These are phyloP conservation scores for Millerozyma acaciae DNA, from an alignment of 805 yeast species.

Conservation along the genomic window DNA sequence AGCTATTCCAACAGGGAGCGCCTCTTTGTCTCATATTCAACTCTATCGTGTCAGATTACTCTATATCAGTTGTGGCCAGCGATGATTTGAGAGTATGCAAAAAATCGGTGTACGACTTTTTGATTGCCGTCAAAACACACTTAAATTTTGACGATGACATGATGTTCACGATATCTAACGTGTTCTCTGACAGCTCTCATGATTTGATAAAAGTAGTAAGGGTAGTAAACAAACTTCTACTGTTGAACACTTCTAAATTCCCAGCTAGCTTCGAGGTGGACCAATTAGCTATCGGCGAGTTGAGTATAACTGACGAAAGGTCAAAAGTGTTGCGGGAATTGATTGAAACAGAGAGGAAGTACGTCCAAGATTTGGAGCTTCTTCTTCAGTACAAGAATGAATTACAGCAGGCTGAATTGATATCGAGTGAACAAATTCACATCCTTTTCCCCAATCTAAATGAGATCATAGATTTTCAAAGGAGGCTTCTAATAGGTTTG, in stretches of 20 bases:
- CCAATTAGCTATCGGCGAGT: constrained; percentile 15
- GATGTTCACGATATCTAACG: constrained; percentile 85
- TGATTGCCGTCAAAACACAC: constrained; percentile 77
- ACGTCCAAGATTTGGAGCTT: constrained; percentile 84
- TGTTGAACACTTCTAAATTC: constrained; percentile 22
- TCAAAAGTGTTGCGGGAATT: constrained; percentile 81
- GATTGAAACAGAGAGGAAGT: constrained; percentile 86
- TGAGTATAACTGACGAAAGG: constrained; percentile 49
- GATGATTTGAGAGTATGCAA: constrained; percentile 84
- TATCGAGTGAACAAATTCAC: constrained; percentile 77
- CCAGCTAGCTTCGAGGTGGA: constrained; percentile 7
- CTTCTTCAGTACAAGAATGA: constrained; percentile 65
- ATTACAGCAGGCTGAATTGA: constrained; percentile 57
- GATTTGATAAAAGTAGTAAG: constrained; percentile 71
- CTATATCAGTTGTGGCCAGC: constrained; percentile 62
- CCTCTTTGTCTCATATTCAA: constrained; percentile 87
- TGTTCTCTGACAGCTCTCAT: constrained; percentile 76
- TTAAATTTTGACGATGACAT: constrained; percentile 74
- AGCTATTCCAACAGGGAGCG: constrained; percentile 85
- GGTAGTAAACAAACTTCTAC: constrained; percentile 57
- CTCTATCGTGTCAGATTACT: constrained; percentile 42
- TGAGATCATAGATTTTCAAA: constrained; percentile 85
- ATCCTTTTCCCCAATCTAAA: constrained; percentile 79
- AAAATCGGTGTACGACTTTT: constrained; percentile 83
- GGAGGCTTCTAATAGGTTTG: constrained; percentile 80